Evolutionary conservation across 2,329 filamentous ascomycete species (phyloP).

Genomic region (Aspergillus pseudoviridinutans): DNA sequence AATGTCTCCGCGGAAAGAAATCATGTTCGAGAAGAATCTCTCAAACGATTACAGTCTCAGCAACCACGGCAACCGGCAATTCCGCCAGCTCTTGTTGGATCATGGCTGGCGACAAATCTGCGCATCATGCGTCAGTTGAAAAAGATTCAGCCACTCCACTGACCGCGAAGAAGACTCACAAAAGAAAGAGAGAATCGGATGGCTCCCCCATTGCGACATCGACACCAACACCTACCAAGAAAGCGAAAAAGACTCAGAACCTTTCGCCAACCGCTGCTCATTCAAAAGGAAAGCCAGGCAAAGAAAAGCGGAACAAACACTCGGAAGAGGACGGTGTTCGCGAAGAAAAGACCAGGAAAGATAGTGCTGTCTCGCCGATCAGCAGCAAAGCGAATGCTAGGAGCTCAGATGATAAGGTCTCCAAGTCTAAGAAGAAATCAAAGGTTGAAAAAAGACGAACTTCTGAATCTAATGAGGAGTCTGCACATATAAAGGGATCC

Average conservation of each 20-base stretch:
- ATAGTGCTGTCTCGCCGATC: conserved; percentile 26
- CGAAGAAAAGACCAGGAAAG: conserved; percentile 24
- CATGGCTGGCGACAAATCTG: conserved; percentile 48
- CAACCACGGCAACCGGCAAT: not conserved
- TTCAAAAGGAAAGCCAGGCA: conserved; percentile 31
- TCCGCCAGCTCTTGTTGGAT: conserved; percentile 21
- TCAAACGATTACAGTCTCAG: not conserved
- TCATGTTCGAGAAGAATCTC: conserved; percentile 14
- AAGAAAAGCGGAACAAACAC: conserved; percentile 20
- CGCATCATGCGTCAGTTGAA: conserved; percentile 44
- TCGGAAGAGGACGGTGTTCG: conserved; percentile 27
- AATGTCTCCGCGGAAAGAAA: conserved; percentile 25
- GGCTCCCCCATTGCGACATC: conserved; percentile 17
- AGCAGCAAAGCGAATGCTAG: conserved; percentile 24
- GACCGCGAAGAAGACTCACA: conserved; percentile 25
- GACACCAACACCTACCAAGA: conserved; percentile 37
- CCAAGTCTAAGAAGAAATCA: conserved; percentile 26
- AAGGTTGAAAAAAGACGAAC: conserved; percentile 38
- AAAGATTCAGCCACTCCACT: conserved; percentile 15
- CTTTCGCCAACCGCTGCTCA: conserved; percentile 10
- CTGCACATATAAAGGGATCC: conserved; percentile 25
- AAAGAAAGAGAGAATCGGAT: conserved; percentile 33
- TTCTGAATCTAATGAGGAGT: conserved; percentile 11
- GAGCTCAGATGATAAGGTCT: conserved; percentile 16
- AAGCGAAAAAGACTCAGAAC: conserved; percentile 27